Evolutionary conservation across 148 eudicot species (phyloP), one percentile per base, ranked within the genome.

Genomic region (Chenopodium berlandieri): DNA sequence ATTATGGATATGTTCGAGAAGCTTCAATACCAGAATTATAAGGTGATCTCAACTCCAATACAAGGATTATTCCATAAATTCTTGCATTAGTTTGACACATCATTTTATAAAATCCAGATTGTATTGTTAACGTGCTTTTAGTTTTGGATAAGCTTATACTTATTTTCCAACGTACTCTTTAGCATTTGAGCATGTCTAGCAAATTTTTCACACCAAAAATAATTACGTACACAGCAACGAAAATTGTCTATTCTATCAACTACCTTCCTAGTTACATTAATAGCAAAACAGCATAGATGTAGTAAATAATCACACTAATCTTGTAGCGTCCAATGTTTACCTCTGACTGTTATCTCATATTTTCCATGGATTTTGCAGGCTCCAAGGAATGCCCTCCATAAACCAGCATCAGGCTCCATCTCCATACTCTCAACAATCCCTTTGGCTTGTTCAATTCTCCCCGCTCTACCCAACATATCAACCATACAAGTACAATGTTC

Each of bases 401-500:
- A 70, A 62, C 83, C 88, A 73, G 85, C 87, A 78, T 87, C 87
- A 9, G 91, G 91, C 72, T 87, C 88, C 67, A 84, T 78, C 73
- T 89, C 89, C 89, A 89, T 91, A 25, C 46, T 52, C 79, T 81
- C 86, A 40, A 91, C 78, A 70, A 89, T 30, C 7, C 69, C 84
- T 74, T 84, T 88, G 0, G 92, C 94, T 78, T 89, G 91, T 22
- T 86, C 88, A 0, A 91, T 62, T 44, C 62, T 72, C 32, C 94
- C 92, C 0, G 84, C 87, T 79, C 92, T 82, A 52, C 88, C 92
- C 78, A 91, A 75, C 90, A 91, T 80, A 82, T 91, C 91, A 81
- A 89, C 90, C 90, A 91, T 88, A 82, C 93, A 91, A 40, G 90
- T 86, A 84, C 83, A 89, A 82, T 91, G 94, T 80, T 89, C 90